These are phyloP conservation scores for Vigna trinervia DNA, from an alignment of 306 rosid species.

Conservation along the genomic window DNA sequence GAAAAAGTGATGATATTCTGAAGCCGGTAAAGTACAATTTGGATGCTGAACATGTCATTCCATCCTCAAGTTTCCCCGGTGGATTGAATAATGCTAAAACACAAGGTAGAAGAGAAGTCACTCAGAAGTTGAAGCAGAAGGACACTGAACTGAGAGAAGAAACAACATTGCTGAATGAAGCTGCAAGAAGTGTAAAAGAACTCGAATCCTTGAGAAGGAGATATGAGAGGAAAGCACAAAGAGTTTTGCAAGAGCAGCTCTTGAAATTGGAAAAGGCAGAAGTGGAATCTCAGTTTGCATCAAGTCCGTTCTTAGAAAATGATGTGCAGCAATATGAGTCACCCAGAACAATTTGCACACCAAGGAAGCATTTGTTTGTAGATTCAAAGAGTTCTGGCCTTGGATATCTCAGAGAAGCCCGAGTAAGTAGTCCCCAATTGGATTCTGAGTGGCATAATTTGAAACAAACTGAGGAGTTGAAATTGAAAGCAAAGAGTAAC, in stretches of 20 bases:
- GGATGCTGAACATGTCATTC: constrained; percentile 51
- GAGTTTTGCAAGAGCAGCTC: constrained; percentile 49
- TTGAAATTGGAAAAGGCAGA: constrained; percentile 50
- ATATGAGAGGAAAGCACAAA: constrained; percentile 52
- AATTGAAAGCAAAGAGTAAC: constrained; percentile 56
- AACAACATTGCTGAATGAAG: constrained; percentile 43
- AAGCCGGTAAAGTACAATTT: constrained; percentile 43
- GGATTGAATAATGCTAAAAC: constrained; percentile 45
- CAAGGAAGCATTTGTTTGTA: constrained; percentile 48
- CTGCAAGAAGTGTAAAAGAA: constrained; percentile 46
- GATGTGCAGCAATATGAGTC: constrained; percentile 48
- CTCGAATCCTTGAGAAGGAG: constrained; percentile 53
- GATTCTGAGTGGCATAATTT: constrained; percentile 46
- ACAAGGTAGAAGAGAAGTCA: constrained; percentile 50
- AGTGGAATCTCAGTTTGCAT: constrained; percentile 48
- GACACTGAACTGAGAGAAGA: constrained; percentile 41
- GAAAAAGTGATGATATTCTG: constrained; percentile 47
- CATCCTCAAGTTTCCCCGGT: constrained; percentile 34
- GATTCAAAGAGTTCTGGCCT: constrained; percentile 46
- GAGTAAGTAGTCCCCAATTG: constrained; percentile 23
- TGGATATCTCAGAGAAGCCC: constrained; percentile 54
- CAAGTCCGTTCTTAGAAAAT: constrained; percentile 43
- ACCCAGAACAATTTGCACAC: constrained; percentile 52
- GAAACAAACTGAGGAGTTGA: constrained; percentile 54
- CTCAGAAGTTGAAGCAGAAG: constrained; percentile 48